Evolutionary conservation across 345 rosid genomes (phyloP).

Genomic region (Sapria himalayana): DNA sequence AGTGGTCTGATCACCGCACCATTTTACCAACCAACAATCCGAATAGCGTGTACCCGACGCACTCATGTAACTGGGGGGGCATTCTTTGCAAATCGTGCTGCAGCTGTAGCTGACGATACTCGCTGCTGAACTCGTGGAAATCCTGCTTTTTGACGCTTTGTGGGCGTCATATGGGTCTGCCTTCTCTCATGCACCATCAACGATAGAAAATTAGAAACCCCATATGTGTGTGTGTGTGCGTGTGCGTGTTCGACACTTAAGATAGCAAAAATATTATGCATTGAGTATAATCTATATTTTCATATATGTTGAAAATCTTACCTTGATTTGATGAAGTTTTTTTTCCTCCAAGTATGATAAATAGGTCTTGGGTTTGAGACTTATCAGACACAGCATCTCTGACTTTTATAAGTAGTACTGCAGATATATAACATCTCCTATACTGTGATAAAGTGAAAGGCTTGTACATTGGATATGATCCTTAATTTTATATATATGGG

Average conservation of each 20-base stretch:
- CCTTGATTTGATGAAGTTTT: too few species aligned
- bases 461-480: too few species aligned
- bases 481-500: too few species aligned
- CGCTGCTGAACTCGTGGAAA: conserved; percentile 44
- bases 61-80: conserved; percentile 39
- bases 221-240: neutral
- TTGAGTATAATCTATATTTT: too few species aligned
- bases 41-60: too few species aligned
- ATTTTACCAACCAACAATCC: too few species aligned
- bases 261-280: neutral
- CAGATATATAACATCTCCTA: too few species aligned
- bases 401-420: too few species aligned
- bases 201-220: conserved; percentile 1
- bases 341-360: neutral
- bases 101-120: conserved; percentile 60
- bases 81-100: conserved; percentile 52
- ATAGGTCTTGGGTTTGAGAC: neutral
- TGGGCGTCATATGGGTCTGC: conserved; percentile 38
- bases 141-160: conserved; percentile 55
- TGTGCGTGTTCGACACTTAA: neutral
- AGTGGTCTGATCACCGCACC: too few species aligned
- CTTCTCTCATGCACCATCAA: conserved; percentile 16
- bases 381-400: neutral
- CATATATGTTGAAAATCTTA: too few species aligned
- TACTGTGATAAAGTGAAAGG: too few species aligned